Conservation (phyloP, 164 flowering plant species). For the Saururus chinensis region DNA sequence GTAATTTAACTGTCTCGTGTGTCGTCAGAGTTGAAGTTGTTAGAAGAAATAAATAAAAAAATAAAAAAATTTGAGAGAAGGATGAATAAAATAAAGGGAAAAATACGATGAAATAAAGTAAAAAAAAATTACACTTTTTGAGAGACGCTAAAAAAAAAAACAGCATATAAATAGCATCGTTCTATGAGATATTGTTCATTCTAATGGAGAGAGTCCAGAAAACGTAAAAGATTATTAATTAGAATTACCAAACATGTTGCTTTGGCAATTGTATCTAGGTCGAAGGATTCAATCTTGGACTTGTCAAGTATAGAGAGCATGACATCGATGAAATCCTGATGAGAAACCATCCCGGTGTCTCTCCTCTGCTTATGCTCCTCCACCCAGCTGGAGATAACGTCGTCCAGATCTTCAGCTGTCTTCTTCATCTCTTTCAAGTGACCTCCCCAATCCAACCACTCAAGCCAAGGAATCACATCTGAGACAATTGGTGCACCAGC, state of each 20-base stretch:
- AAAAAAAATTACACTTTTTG: no score
- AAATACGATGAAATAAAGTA: no score
- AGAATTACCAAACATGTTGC: not conserved
- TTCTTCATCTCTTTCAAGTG: slow-evolving; percentile 14
- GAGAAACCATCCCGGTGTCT: not conserved
- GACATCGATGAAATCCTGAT: not conserved
- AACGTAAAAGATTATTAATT: no score
- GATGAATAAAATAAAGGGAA: no score
- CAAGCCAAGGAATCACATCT: slow-evolving; percentile 16
- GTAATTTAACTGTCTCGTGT: no score
- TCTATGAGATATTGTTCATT: not conserved
- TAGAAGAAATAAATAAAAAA: no score
- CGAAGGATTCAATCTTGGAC: not conserved
- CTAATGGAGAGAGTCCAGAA: no score
- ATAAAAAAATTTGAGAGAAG: no score
- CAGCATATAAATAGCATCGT: no score
- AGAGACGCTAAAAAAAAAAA: no score
- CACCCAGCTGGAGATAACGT: not conserved
- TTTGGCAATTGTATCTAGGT: not conserved
- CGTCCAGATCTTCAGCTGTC: slow-evolving; percentile 2
- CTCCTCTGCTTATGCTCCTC: not conserved
- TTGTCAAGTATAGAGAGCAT: not conserved
- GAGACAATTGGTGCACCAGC: slow-evolving; percentile 7
- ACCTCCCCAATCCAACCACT: slow-evolving; percentile 17
- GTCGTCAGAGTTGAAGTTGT: no score